Evolutionary conservation across 805 yeast species (phyloP), one percentile per base, ranked within the genome.

Genomic region (Candida sithepensis): DNA sequence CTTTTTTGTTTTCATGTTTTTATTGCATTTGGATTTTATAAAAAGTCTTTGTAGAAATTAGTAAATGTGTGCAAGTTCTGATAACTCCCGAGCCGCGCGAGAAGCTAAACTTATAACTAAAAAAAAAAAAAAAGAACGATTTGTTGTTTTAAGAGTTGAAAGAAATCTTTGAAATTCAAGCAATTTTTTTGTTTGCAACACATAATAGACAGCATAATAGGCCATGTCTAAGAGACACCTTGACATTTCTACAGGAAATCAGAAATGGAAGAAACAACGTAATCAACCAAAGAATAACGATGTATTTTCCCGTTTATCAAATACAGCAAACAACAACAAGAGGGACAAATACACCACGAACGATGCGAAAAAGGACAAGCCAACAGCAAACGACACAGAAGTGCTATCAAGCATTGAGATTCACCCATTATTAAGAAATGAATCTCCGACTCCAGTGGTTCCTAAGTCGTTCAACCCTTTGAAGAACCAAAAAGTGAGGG

Each of bases 361-460:
- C 14, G 18, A 13, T 39, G n/a, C 33, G 21, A 23, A 28, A 20
- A 7, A 9, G 28, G 23, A 24, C 14, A 16, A 39, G 30, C 18
- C 14, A 12, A 40, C 38, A 13, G 38, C 16, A 26, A 41, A 42
- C 2, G 50, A 45, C 44, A 50, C 37, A 38, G 37, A 49, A 13
- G 54, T 47, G 10, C 46, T 63, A 18, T 51, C 52, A 30, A 58
- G 50, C 18, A 58, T 64, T 13, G 59, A 57, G 24, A 54, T 66
- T 2, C 69, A 66, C 50, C 70, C 70, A 13, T 44, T 66, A 12
- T 46, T 66, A 23, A 51, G 55, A 28, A 42, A 41, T 16, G 39
- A 33, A 14, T 39, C 49, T 2, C 56, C 59, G 2, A 33, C 53
- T 2, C 52, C 54, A 2, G 41, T 49, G 8, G 46, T 52, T 7